phyloP scores from a whole-genome alignment of 768 basidiomycete genomes.

The Suillus sp. region DNA sequence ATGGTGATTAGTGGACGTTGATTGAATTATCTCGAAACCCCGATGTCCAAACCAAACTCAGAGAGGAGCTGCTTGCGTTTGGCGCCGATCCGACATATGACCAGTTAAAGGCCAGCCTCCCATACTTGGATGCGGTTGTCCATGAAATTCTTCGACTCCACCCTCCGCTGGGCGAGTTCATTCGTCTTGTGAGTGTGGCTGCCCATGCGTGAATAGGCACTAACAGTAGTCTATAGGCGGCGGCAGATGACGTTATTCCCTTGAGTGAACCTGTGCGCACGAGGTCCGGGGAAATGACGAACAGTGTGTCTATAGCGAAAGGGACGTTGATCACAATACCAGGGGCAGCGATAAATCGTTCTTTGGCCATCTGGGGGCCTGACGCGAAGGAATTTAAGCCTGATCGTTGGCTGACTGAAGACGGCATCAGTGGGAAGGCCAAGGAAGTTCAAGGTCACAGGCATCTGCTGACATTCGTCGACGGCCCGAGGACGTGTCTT shows the following conservation, averaged over 20 bases:
- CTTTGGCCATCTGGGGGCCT: conserved; percentile 60
- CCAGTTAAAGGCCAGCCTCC: conserved; percentile 48
- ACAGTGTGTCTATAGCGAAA: conserved; percentile 46
- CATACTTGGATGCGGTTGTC: conserved; percentile 55
- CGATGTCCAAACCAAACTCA: conserved; percentile 48
- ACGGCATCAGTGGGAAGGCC: conserved; percentile 29
- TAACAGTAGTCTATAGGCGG: conserved; percentile 35
- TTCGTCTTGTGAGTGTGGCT: conserved; percentile 15
- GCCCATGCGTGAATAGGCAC: background rate
- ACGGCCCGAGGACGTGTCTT: conserved; percentile 53
- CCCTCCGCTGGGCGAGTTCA: conserved; percentile 34
- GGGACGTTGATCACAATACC: conserved; percentile 48
- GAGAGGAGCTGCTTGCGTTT: conserved; percentile 49
- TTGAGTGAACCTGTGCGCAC: conserved; percentile 52
- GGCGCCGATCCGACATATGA: conserved; percentile 54
- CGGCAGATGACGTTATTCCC: conserved; percentile 59
- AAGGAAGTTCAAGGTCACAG: conserved; percentile 50
- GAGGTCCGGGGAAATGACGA: conserved; percentile 39
- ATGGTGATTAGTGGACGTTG: conserved; percentile 49
- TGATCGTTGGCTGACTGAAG: conserved; percentile 58
- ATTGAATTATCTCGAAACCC: conserved; percentile 53
- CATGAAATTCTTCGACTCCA: conserved; percentile 48
- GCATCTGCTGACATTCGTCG: conserved; percentile 53
- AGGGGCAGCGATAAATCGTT: conserved; percentile 49
- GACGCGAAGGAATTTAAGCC: conserved; percentile 62